Base-by-base conservation (phyloP, 495 filamentous ascomycete species). In the Aspergillus conjunctus region DNA sequence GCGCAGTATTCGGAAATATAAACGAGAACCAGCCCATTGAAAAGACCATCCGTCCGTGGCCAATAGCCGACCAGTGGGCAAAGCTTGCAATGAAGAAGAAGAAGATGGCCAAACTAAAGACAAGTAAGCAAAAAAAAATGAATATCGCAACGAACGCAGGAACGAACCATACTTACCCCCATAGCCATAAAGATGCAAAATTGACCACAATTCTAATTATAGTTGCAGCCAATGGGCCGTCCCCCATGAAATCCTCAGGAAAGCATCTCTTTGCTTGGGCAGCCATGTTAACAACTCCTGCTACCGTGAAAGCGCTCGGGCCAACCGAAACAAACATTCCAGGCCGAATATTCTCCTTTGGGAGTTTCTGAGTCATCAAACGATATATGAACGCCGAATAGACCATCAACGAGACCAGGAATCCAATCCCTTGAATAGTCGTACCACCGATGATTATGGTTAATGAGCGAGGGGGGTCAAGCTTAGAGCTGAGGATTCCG, bases 21-120 rank as follows among this genome's bases (percentile, higher is more conserved):
- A 93, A 96, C 0, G 87, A 90, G 71, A 86, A 94, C 90, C 91
- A 96, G 4, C 86, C 91, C 91, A 96, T 93, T 22, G 88, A 87
- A 67, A 93, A 96, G 12, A 81, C 79, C 76, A 92, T 86, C n/a
- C 71, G 66, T 41, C 84, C 84, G 31, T 71, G 81, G 6, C 75
- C 74, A n/a, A 89, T 78, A 37, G 88, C 87, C n/a, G 87, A 88
- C 81, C 79, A 88, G 59, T 93, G 84, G 12, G 90, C 90, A 11
- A 88, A 88, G 53, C 88, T 85, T 7, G 84, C 86, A 11, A 93
- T 86, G 58, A 93, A 77, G 71, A 96, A 95, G 77, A 93, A 96
- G 87, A 91, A 96, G 14, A 91, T 70, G 43, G 91, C 90, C 26
- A 95, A 75, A 0, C 87, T 82, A 18, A n/a, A 37, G 34, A 46